A percentile compares a stretch with the other conserved stretches of the same genome.
Evolutionary conservation across 768 basidiomycete species (phyloP).

Genomic region (Russula emetica): DNA sequence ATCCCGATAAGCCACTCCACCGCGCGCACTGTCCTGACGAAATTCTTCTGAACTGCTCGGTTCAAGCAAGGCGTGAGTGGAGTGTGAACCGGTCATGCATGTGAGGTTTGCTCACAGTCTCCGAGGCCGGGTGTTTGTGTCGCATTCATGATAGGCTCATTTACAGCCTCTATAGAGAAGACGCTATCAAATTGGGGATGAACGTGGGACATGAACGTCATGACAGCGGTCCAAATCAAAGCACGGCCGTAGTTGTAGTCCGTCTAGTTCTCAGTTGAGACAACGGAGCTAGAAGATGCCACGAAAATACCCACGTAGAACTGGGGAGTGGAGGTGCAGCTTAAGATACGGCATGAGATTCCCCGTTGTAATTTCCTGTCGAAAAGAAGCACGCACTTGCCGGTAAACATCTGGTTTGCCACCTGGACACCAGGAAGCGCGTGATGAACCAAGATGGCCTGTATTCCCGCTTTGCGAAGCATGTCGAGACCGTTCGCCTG

Average conservation of each 20-base stretch:
- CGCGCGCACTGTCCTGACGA: conserved; percentile 9
- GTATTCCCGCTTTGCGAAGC: conserved; percentile 59
- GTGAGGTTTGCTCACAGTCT: conserved; percentile 45
- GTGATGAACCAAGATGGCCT: conserved; percentile 65
- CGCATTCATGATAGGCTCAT: conserved; percentile 76
- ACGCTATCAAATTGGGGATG: conserved; percentile 63
- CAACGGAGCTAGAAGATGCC: not conserved
- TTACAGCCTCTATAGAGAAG: conserved; percentile 69
- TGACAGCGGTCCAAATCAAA: conserved; percentile 75
- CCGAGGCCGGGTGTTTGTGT: conserved; percentile 63
- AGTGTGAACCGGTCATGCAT: not conserved
- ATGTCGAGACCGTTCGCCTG: conserved; percentile 61
- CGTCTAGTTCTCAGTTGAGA: conserved; percentile 43
- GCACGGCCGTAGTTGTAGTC: conserved; percentile 71
- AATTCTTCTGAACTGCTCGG: conserved; percentile 10
- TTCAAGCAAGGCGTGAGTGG: not conserved
- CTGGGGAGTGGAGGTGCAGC: conserved; percentile 63
- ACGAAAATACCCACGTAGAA: conserved; percentile 56
- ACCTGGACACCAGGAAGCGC: conserved; percentile 67
- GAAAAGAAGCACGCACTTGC: conserved; percentile 43
- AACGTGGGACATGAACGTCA: conserved; percentile 67
- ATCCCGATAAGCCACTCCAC: conserved; percentile 22
- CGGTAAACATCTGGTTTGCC: conserved; percentile 61
- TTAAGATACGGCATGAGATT: conserved; percentile 29
- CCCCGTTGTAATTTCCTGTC: not conserved